Evolutionary conservation across 1,284 basidiomycete genomes (phyloP), one percentile per base, ranked within the genome.

Genomic region (Ustilago lituana): DNA sequence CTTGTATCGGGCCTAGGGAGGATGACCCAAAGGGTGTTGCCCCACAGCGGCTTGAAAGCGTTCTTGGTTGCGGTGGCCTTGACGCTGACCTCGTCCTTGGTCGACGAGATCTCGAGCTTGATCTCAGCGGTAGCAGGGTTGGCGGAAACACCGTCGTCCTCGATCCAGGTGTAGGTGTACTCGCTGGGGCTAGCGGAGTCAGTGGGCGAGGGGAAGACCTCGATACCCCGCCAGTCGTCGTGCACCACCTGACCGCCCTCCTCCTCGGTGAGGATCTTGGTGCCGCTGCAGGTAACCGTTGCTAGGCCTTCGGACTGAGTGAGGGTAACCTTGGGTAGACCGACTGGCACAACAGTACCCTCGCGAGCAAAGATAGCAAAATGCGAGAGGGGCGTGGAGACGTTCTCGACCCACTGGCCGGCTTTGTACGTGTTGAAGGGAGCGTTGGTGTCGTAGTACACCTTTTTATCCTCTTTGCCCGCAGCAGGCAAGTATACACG

Each of bases 111-210:
- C 12, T 44, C 55, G 38, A 83, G 72, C n/a, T 70, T 55, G 40
- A 84, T 56, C 23, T 81, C 71, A 0, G 81, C 73, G 32, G 71
- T 76, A 2, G 56, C 74, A 0, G 82, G 82, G 4, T 79, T 48
- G 12, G 75, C 72, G 5, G 82, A 82, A 39, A 83, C 83, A 22
- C 84, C 84, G 61, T 84, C 84, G 56, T 85, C 84, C 51, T 85
- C 84, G 23, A 78, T 82, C 84, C 84, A 84, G 4, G 55, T 55
- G 35, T 82, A 82, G 1, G 55, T 47, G 31, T 81, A 82, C 22
- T 51, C 10, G 36, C 46, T 40, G 50, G 77, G 23, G 23, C 48
- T 39, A 15, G 33, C 33, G 23, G 59, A 46, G 15, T 46, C 44
- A n/a, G 53, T 23, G 8, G 71, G 66, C 14, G 78, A 74, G 12